phyloP scores from a whole-genome alignment of 352 stramenopile genomes.

The Pythium myriotylum region DNA sequence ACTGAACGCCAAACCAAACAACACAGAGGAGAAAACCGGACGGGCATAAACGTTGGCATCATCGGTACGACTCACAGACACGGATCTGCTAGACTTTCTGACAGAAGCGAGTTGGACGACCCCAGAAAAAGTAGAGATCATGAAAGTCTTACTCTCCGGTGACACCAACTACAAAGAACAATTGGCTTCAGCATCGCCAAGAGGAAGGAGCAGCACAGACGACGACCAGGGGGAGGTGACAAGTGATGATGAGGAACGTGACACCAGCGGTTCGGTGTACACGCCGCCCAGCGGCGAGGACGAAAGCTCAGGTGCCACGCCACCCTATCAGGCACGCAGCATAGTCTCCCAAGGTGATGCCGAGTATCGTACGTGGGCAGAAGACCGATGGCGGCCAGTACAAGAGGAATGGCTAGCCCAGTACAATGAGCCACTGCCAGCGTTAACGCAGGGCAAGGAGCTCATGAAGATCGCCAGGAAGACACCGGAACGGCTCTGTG shows the following conservation, averaged over 20 bases:
- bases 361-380: slow-evolving; percentile 1
- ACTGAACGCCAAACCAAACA: too few species aligned
- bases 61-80: background rate
- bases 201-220: too few species aligned
- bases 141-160: background rate
- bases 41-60: background rate
- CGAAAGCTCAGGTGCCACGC: background rate
- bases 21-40: background rate
- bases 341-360: background rate
- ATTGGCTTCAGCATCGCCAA: background rate
- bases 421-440: background rate
- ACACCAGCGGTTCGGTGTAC: background rate
- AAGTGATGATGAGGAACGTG: background rate
- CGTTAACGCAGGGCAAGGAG: background rate
- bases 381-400: background rate
- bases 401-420: background rate
- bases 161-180: background rate
- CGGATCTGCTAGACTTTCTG: slow-evolving; percentile 4
- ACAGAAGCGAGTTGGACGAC: background rate
- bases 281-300: background rate
- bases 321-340: too few species aligned
- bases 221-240: background rate
- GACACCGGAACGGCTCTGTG: background rate
- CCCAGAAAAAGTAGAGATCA: background rate
- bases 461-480: background rate